phyloP scores from a whole-genome alignment of 305 asterid species.

The Stenogyne calaminthoides region DNA sequence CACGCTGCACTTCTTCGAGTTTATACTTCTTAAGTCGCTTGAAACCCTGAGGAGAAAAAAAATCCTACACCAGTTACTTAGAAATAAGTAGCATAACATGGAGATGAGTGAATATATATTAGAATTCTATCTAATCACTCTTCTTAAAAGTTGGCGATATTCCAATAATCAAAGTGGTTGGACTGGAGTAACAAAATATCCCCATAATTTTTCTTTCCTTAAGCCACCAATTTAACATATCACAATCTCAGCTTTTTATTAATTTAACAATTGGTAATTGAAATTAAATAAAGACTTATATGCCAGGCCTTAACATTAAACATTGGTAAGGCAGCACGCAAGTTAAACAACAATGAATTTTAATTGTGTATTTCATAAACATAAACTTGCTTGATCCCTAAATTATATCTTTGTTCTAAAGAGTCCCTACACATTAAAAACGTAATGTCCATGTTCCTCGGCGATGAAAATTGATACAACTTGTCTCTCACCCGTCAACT shows the following conservation, averaged over 20 bases:
- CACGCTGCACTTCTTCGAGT: slow-evolving; percentile 41
- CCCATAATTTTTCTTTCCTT: too few species aligned
- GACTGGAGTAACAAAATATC: too few species aligned
- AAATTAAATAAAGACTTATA: too few species aligned
- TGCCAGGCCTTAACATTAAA: too few species aligned
- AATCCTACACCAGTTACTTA: not conserved
- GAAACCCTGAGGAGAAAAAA: slow-evolving; percentile 43
- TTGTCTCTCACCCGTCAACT: too few species aligned
- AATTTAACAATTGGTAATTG: too few species aligned
- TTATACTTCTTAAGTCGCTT: slow-evolving; percentile 66
- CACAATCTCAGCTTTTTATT: not conserved
- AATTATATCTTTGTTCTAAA: not conserved
- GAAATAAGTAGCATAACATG: too few species aligned
- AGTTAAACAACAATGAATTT: not conserved
- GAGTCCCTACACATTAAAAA: not conserved
- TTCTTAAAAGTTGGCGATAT: not conserved
- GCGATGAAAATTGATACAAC: too few species aligned
- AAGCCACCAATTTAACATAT: not conserved
- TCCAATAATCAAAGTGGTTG: too few species aligned
- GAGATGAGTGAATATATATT: not conserved
- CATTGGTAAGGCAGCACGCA: not conserved
- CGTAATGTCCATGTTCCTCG: not conserved
- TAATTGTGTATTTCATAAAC: not conserved
- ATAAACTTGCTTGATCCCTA: not conserved
- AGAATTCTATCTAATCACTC: not conserved